These are phyloP conservation scores for Xylariaceae sp. DNA, from an alignment of 2,329 filamentous ascomycete genomes.

Conservation along the genomic window DNA sequence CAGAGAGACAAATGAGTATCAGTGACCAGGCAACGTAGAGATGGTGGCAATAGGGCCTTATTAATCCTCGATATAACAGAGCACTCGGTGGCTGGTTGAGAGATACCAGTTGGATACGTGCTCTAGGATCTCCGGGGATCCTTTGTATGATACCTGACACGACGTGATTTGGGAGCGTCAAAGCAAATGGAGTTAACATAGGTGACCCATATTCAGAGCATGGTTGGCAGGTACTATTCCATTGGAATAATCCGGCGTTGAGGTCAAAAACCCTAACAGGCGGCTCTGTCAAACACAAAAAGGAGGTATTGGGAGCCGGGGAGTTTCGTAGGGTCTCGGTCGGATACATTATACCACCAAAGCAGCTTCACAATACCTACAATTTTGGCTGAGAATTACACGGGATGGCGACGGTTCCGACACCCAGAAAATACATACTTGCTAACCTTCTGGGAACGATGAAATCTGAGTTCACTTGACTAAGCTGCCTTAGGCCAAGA, in stretches of 20 bases:
- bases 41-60: slow-evolving; percentile 15
- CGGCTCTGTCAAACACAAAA: slow-evolving; percentile 6
- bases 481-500: not conserved
- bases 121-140: slow-evolving; percentile 4
- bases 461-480: not conserved
- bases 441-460: not conserved
- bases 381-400: not conserved
- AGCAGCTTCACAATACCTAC: slow-evolving; percentile 5
- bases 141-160: slow-evolving; percentile 16
- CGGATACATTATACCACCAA: slow-evolving; percentile 17
- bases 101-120: slow-evolving; percentile 16
- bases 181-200: slow-evolving; percentile 8
- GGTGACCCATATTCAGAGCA: slow-evolving; percentile 7
- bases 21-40: slow-evolving; percentile 38
- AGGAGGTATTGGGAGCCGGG: slow-evolving; percentile 5
- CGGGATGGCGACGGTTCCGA: not conserved
- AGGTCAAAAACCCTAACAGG: slow-evolving; percentile 2
- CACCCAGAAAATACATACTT: not conserved
- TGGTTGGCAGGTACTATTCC: slow-evolving; percentile 5
- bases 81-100: slow-evolving; percentile 2
- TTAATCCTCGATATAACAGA: slow-evolving; percentile 24
- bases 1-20: slow-evolving; percentile 54
- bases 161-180: slow-evolving; percentile 9
- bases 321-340: slow-evolving; percentile 6
- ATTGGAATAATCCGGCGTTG: slow-evolving; percentile 18